Base-by-base conservation (phyloP, 1,284 basidiomycete species). In the Bondarzewia mesenterica region DNA sequence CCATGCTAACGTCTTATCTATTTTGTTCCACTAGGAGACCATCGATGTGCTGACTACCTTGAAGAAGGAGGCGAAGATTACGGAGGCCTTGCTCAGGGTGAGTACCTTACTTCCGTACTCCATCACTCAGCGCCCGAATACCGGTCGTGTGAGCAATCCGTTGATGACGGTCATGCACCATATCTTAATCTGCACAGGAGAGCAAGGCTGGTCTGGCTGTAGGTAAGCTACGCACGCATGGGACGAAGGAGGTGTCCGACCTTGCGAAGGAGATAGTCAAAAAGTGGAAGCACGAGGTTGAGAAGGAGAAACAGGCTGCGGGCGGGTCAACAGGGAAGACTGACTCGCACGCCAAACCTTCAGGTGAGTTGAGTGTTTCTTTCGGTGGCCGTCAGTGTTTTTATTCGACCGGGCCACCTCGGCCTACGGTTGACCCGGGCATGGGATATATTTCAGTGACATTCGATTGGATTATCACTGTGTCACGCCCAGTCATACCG, bases 251-350 rank as follows among this genome's bases (percentile, higher is more conserved):
- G 18, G 80, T 98, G 3, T 66, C 89, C 2, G 84, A 90, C 50
- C 71, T 92, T 3, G 91, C 95, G 12, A 97, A 97, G 65, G 92
- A 93, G 57, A 75, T 98, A 29, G 94, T 98, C 42, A 90, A 85
- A 67, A 85, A 86, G 63, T 94, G 92, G 92, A 93, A 93, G 68
- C 78, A 73, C 41, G 84, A 82, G 48, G 90, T 93, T 25, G 89
- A 92, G 57, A 80, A 79, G 58, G 85, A 88, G 48, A 91, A 90
- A 63, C 64, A 68, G 40, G 57, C 63, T 22, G 53, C 69, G 48
- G 67, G 67, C 57, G 47, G 29, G n/a, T 14, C 37, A 25, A n/a
- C 14, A 58, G 50, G 15, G 15, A 40, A n/a, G 55, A 42, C 48
- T 52, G 20, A 52, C 50, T 48, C n/a, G n/a, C n/a, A n/a, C n/a